A percentile compares a stretch with the other conserved stretches of the same genome.
Conservation (phyloP, 2,329 filamentous ascomycete species). For the Aspergillus sojae region DNA sequence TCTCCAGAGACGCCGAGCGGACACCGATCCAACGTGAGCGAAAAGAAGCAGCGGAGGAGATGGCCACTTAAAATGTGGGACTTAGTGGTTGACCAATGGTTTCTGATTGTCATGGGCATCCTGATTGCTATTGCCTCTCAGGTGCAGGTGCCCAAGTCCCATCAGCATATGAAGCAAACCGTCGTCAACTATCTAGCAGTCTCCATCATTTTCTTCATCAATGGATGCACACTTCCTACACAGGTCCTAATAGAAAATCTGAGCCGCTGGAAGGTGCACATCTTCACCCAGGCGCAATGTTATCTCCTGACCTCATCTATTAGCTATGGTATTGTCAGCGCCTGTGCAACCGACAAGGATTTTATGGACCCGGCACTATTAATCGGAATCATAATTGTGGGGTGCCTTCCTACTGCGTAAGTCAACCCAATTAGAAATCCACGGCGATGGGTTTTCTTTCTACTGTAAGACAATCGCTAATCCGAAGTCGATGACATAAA, state of each 20-base stretch:
- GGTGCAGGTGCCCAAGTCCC: constrained; percentile 56
- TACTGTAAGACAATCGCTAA: not conserved
- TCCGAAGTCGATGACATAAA: not conserved
- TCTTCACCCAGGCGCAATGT: constrained; percentile 64
- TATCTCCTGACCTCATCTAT: constrained; percentile 64
- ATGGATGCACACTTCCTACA: constrained; percentile 64
- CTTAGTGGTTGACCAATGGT: constrained; percentile 55
- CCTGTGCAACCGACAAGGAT: constrained; percentile 41
- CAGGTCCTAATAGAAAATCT: constrained; percentile 47
- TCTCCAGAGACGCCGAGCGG: not conserved
- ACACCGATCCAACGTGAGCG: not conserved
- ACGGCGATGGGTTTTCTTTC: not conserved
- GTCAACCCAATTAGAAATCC: not conserved
- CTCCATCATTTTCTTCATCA: constrained; percentile 66
- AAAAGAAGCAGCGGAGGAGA: not conserved
- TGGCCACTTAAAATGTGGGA: not conserved
- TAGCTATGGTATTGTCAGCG: constrained; percentile 55
- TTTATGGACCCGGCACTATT: constrained; percentile 64
- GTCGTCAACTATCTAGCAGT: constrained; percentile 64
- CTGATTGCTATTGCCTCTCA: constrained; percentile 53
- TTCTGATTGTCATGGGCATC: constrained; percentile 58
- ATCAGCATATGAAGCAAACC: constrained; percentile 46
- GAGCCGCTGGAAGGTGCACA: constrained; percentile 63
- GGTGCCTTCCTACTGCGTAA: constrained; percentile 63
- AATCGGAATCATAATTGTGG: constrained; percentile 63